A percentile compares a stretch with the other conserved stretches of the same genome.
Evolutionary conservation across 768 basidiomycete species (phyloP).

Genomic region (Boletus eberwhitei): DNA sequence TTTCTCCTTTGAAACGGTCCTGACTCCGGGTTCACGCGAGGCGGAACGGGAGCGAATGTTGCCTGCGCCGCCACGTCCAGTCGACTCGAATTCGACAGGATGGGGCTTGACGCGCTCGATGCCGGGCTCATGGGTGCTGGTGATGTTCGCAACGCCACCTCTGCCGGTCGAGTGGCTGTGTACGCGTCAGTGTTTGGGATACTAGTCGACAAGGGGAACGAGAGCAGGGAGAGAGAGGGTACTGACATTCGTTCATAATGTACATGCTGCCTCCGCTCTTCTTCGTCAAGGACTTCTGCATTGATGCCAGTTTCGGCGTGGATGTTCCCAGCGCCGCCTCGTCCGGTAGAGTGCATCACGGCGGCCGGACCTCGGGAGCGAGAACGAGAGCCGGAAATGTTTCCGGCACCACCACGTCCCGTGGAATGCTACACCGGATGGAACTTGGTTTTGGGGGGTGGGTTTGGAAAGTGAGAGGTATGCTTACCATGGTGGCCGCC

Average conservation of each 20-base stretch:
- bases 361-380: constrained; percentile 40
- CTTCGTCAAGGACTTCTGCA: constrained; percentile 30
- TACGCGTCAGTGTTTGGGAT: background rate
- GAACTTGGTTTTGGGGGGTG: background rate
- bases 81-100: constrained; percentile 34
- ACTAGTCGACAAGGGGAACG: background rate
- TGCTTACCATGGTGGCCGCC: constrained; percentile 35
- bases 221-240: background rate
- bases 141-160: constrained; percentile 65
- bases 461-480: background rate
- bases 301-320: constrained; percentile 25
- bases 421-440: constrained; percentile 44
- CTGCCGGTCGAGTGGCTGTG: constrained; percentile 64
- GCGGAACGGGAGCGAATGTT: constrained; percentile 51
- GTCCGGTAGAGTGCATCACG: constrained; percentile 49
- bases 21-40: constrained; percentile 25
- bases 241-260: constrained; percentile 42
- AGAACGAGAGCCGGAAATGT: constrained; percentile 52
- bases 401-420: constrained; percentile 66
- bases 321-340: constrained; percentile 66
- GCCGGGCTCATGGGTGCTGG: constrained; percentile 34
- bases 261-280: constrained; percentile 31
- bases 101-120: constrained; percentile 34
- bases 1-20: constrained; percentile 29
- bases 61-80: constrained; percentile 61